These are phyloP conservation scores for Dactylella cylindrospora DNA, from an alignment of 2,329 filamentous ascomycete genomes.

Conservation along the genomic window DNA sequence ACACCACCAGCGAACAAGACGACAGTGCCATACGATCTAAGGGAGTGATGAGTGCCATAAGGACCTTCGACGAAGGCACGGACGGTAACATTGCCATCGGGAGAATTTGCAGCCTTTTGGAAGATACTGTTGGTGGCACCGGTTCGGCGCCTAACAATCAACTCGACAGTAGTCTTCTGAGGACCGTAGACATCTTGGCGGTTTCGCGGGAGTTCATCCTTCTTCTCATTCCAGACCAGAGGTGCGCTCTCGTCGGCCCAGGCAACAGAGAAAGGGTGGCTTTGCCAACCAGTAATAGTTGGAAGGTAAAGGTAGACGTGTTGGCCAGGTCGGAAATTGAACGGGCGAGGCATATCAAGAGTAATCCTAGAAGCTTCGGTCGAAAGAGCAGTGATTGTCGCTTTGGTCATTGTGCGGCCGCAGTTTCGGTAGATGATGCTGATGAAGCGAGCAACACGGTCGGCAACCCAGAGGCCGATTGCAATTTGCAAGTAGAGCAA, in stretches of 20 bases:
- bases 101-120: conserved; percentile 64
- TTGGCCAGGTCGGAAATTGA: conserved; percentile 72
- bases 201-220: conserved; percentile 57
- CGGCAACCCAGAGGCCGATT: conserved; percentile 67
- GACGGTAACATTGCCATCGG: conserved; percentile 64
- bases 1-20: conserved; percentile 79
- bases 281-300: conserved; percentile 67
- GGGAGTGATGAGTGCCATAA: conserved; percentile 70
- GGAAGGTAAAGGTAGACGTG: conserved; percentile 81
- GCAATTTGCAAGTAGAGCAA: conserved; percentile 63
- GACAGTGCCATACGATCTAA: conserved; percentile 75
- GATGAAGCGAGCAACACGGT: conserved; percentile 63
- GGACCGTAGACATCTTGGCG: conserved; percentile 62
- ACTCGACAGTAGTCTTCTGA: conserved; percentile 67
- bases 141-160: conserved; percentile 71
- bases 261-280: conserved; percentile 76
- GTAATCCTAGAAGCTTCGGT: conserved; percentile 74
- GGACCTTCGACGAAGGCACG: conserved; percentile 73
- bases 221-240: conserved; percentile 56
- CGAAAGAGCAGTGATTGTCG: conserved; percentile 72
- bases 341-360: conserved; percentile 72
- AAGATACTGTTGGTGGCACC: conserved; percentile 72
- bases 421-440: conserved; percentile 67
- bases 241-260: conserved; percentile 69
- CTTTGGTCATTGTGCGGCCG: conserved; percentile 63